Percentiles rank a stretch among this genome's conserved stretches.
These are phyloP conservation scores for Colletotrichum musae DNA, from an alignment of 2,329 filamentous ascomycete species.

Conservation along the genomic window DNA sequence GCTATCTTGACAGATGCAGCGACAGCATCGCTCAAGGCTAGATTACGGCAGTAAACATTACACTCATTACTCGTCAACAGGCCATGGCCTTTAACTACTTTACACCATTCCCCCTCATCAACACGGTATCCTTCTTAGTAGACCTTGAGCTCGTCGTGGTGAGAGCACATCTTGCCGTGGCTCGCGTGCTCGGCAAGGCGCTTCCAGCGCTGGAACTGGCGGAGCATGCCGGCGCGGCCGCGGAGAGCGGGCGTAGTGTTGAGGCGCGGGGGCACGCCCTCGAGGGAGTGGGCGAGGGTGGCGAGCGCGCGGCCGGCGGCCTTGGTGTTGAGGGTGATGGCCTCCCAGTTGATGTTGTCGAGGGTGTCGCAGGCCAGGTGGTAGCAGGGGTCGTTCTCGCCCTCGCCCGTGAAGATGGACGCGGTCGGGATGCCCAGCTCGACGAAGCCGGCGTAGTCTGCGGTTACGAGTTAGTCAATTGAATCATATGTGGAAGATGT, in stretches of 20 bases:
- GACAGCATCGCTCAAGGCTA: not conserved
- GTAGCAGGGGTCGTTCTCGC: constrained; percentile 54
- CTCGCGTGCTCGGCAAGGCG: constrained; percentile 23
- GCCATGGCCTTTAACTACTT: not conserved
- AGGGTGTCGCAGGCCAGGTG: constrained; percentile 57
- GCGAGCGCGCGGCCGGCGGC: constrained; percentile 67
- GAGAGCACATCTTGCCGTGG: constrained; percentile 40
- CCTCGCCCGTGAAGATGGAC: constrained; percentile 58
- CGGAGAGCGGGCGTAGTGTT: constrained; percentile 47
- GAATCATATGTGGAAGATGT: not conserved
- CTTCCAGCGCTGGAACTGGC: constrained; percentile 36
- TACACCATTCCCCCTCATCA: constrained; percentile 1
- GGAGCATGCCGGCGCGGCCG: constrained; percentile 31
- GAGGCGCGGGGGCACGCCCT: constrained; percentile 51
- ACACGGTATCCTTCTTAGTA: not conserved
- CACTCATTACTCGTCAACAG: not conserved
- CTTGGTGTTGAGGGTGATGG: constrained; percentile 54
- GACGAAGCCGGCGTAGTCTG: constrained; percentile 57
- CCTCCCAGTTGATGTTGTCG: constrained; percentile 58
- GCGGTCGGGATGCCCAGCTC: constrained; percentile 56
- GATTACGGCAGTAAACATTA: not conserved
- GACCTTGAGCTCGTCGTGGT: constrained; percentile 35
- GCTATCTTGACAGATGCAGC: not conserved
- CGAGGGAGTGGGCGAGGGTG: constrained; percentile 52
- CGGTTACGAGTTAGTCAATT: not conserved